These are phyloP conservation scores for Omphalotus olearius DNA, from an alignment of 1,284 basidiomycete species.

Conservation along the genomic window DNA sequence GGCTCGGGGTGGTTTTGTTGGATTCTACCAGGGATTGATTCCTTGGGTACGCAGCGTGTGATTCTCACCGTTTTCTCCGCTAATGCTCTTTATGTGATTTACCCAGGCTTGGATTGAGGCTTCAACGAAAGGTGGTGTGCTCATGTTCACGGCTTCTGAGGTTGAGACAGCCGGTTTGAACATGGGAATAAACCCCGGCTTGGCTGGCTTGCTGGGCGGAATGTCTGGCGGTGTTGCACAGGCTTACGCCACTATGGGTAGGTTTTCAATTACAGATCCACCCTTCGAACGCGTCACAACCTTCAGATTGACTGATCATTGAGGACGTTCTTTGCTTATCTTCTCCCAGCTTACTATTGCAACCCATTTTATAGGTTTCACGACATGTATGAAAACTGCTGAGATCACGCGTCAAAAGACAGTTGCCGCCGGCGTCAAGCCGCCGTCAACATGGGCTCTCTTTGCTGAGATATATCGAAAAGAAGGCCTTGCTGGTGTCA, in stretches of 20 bases:
- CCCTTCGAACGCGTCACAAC: not conserved
- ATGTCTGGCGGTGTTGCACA: slow-evolving; percentile 98
- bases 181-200: slow-evolving; percentile 76
- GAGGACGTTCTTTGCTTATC: slow-evolving; percentile 16
- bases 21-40: slow-evolving; percentile 98
- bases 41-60: slow-evolving; percentile 74
- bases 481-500: slow-evolving; percentile 94
- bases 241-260: slow-evolving; percentile 99
- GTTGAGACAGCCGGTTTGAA: slow-evolving; percentile 72
- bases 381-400: slow-evolving; percentile 97
- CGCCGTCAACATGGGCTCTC: slow-evolving; percentile 92
- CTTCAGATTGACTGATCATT: not conserved
- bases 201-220: slow-evolving; percentile 89
- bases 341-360: slow-evolving; percentile 13
- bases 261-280: slow-evolving; percentile 28
- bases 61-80: not conserved
- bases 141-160: slow-evolving; percentile 95
- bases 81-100: slow-evolving; percentile 14
- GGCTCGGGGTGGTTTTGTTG: slow-evolving; percentile 85
- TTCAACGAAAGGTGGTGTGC: slow-evolving; percentile 95
- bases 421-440: slow-evolving; percentile 83
- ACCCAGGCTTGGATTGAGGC: slow-evolving; percentile 97
- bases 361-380: slow-evolving; percentile 71
- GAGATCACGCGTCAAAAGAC: slow-evolving; percentile 99
- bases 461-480: slow-evolving; percentile 93